Evolutionary conservation across 1,284 basidiomycete genomes (phyloP).

Genomic region (Tranzscheliella williamsii): DNA sequence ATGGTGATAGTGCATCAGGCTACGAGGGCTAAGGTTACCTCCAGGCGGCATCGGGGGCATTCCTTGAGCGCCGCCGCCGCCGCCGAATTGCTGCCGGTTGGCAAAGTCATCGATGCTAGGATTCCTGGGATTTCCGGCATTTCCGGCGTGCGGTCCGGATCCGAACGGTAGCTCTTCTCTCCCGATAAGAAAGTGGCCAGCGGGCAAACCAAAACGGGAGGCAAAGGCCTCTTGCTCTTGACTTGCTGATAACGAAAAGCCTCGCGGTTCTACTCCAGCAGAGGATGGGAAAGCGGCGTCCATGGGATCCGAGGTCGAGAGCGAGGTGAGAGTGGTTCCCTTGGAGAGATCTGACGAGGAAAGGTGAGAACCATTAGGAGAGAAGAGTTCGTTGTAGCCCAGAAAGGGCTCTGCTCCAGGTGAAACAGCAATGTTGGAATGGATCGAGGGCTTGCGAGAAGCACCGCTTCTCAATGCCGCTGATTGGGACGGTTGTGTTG

Average conservation of each 20-base stretch:
- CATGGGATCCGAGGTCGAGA: slow-evolving; percentile 40
- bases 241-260: slow-evolving; percentile 15
- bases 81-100: slow-evolving; percentile 10
- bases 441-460: slow-evolving; percentile 25
- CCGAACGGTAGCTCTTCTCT: slow-evolving; percentile 10
- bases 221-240: slow-evolving; percentile 27
- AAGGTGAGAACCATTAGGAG: slow-evolving; percentile 20
- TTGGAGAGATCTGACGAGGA: slow-evolving; percentile 17
- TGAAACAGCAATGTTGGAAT: slow-evolving; percentile 12
- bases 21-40: slow-evolving; percentile 49
- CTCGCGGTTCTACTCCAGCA: slow-evolving; percentile 15
- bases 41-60: slow-evolving; percentile 26
- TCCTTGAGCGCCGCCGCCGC: slow-evolving; percentile 2
- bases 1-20: slow-evolving; percentile 49
- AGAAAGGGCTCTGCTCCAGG: slow-evolving; percentile 39
- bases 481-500: slow-evolving; percentile 2
- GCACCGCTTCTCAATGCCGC: background rate
- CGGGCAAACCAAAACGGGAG: slow-evolving; percentile 27
- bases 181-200: slow-evolving; percentile 15
- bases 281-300: slow-evolving; percentile 21
- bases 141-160: slow-evolving; percentile 7
- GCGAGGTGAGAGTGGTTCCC: slow-evolving; percentile 13
- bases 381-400: slow-evolving; percentile 49
- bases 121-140: slow-evolving; percentile 20
- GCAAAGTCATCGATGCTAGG: slow-evolving; percentile 24